Evolutionary conservation across 75 land plant species (phyloP), one percentile per base, ranked within the genome.

Genomic region (Selaginella tamariscina): DNA sequence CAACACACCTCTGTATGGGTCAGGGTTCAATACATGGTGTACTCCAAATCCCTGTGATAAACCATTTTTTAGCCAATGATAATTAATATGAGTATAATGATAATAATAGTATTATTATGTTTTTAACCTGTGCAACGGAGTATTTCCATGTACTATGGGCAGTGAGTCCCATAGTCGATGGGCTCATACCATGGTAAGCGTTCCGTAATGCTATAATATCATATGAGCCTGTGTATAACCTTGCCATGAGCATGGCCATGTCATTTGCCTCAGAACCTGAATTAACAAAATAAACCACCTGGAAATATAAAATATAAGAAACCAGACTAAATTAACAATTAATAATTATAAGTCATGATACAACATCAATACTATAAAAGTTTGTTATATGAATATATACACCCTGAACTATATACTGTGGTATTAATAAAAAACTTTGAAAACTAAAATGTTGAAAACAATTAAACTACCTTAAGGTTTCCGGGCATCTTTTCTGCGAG

Each of bases 251-350:
- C 78, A 85, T 72, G 0, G 98, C 98, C 70, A 93, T 72, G 69
- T 93, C 98, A 74, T 93, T 93, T 27, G 98, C 95, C 64, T 93
- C 98, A 1, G 96, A 87, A 2, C 98, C 98, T 1, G 98, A 93
- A 74, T 93, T 93, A 26, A 88, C 88, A 72, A 93, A 93, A 27
- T 86, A 89, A 15, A 84, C 95, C 9, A 89, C 95, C 98, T 93
- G 69, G 22, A 59, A 26, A 26, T 5, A 39, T n/a, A 39, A 39
- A 15, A 39, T 39, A 39, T 5, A 39, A 39, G 49, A 5, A 5
- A 5, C 5, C 49, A 39, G 49, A 39, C 5, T 5, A 39, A 39
- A 5, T 5, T 39, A 39, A 15, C 5, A 39, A 5, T 39, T 39
- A 5, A n/a, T n/a, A n/a, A n/a, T n/a, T n/a, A n/a, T n/a, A n/a